Evolutionary conservation across 2,329 filamentous ascomycete species (phyloP).

Genomic region (Metarhizium humberi): DNA sequence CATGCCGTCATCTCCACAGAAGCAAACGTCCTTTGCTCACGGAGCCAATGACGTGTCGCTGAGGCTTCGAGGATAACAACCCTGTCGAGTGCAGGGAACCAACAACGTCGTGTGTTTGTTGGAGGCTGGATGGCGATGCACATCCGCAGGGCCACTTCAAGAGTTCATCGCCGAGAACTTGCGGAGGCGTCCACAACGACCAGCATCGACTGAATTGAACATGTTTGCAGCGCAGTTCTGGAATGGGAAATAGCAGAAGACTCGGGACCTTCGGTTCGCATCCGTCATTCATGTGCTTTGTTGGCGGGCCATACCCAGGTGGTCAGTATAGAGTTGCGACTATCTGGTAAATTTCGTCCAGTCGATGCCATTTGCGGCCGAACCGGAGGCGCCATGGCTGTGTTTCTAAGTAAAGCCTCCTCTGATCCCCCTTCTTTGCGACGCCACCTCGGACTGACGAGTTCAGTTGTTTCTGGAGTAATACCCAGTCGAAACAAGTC

Average conservation of each 20-base stretch:
- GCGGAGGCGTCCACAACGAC: no score
- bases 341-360: neutral
- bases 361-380: neutral
- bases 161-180: no score
- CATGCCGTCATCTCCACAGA: neutral
- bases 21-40: neutral
- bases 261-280: neutral
- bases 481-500: neutral
- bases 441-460: neutral
- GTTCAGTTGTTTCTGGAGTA: neutral
- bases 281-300: neutral
- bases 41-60: neutral
- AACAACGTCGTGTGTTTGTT: neutral
- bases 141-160: no score
- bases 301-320: neutral
- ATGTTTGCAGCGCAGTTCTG: no score
- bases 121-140: no score
- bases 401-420: no score
- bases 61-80: neutral
- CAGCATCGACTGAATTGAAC: no score
- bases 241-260: no score
- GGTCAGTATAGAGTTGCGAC: neutral
- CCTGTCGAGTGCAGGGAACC: neutral
- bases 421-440: neutral
- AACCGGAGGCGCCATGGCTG: neutral